A percentile compares a stretch with the other conserved stretches of the same genome.
Conservation (phyloP, 2,329 filamentous ascomycete genomes). For the Trichoderma arundinaceum region DNA sequence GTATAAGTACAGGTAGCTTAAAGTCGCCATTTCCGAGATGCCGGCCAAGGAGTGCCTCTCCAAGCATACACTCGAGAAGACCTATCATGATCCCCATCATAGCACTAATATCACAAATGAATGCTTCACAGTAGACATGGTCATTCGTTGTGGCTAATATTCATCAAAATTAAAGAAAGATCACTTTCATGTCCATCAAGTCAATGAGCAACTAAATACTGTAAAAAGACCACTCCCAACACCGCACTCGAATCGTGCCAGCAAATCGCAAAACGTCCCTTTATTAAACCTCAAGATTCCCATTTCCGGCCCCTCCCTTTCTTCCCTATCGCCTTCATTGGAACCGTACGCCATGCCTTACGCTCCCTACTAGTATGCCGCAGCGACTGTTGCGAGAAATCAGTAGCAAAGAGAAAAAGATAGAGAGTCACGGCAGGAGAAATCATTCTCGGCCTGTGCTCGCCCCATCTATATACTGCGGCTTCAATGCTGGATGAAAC, state of each 20-base stretch:
- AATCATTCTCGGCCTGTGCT: neutral
- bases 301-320: neutral
- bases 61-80: neutral
- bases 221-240: slow-evolving; percentile 14
- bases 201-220: slow-evolving; percentile 10
- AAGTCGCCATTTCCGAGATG: no score
- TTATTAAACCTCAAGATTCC: slow-evolving; percentile 13
- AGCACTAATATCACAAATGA: neutral
- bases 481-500: neutral
- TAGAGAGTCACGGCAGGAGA: neutral
- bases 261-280: neutral
- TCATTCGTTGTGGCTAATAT: neutral
- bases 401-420: slow-evolving; percentile 9
- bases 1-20: no score
- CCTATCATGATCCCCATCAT: neutral
- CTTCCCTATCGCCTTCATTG: neutral
- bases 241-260: slow-evolving; percentile 10
- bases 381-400: neutral
- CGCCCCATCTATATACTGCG: slow-evolving; percentile 3
- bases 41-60: neutral
- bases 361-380: neutral
- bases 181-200: neutral
- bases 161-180: neutral
- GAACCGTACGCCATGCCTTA: slow-evolving; percentile 26
- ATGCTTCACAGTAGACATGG: neutral